Base-by-base conservation (phyloP, 163 green algal genomes). In the Scenedesmus sp. region DNA sequence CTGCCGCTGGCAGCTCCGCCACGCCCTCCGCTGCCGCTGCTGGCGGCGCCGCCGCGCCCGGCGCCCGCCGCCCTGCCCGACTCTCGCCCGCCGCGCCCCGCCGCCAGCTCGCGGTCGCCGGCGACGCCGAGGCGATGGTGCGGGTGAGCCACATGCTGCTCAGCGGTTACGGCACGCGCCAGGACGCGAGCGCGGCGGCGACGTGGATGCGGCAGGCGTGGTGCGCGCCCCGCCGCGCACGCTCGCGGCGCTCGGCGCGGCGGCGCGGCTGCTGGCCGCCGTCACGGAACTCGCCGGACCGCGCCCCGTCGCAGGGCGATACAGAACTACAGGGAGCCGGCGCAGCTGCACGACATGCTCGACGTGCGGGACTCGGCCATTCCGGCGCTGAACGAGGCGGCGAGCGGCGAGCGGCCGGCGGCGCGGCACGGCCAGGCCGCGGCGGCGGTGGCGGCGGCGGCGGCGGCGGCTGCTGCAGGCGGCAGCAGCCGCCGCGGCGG, bases 131-230 rank as follows among this genome's bases (percentile, higher is more conserved):
- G 17, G 66, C 77, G 0, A 83, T 78, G 77, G 66, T 79, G 50
- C 60, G 70, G 5, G 69, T 80, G 34, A 50, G 36, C 2, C 60
- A 84, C 39, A 84, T 84, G 78, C 60, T 84, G 42, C 29, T 80
- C 53, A 34, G 60, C 2, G 78, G 78, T 5, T 83, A 83, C 53
- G 75, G 75, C 54, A 67, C 56, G 2, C 15, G 44, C 22, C 74
- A 81, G 53, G 63, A 75, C 45, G 33, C 67, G 9, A 17, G 34
- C 34, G 74, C 53, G 63, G 74, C 74, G 47, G 63, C 74, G 45
- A 1, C 7, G 11, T 81, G 74, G 74, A 64, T 81, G 63, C 53
- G 74, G 22, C 33, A 73, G 20, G 74, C 74, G 9, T 81, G 74
- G 74, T 81, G 74, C 50, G 74, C 17, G 48, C 15, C 39, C 44